Percentiles rank a stretch among this genome's conserved stretches.
These are phyloP conservation scores for Bacterosira constricta DNA, from an alignment of 108 stramenopile species.

Conservation along the genomic window DNA sequence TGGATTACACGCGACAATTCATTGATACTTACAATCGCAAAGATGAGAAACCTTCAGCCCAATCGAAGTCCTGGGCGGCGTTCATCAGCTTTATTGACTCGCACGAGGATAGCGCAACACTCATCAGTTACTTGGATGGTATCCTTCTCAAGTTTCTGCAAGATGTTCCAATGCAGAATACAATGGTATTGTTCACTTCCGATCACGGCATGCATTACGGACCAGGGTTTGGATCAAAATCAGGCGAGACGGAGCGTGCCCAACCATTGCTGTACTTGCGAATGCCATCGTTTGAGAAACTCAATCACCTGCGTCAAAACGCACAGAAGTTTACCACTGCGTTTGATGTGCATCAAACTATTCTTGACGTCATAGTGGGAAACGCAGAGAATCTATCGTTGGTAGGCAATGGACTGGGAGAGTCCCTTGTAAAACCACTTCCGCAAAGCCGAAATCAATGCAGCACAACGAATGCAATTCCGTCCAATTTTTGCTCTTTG, in stretches of 20 bases:
- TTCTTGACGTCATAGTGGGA: slow-evolving; percentile 8
- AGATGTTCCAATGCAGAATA: slow-evolving; percentile 34
- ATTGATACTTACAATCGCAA: slow-evolving; percentile 34
- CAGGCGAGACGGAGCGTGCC: slow-evolving; percentile 45
- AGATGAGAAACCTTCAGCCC: not conserved
- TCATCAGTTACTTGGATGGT: slow-evolving; percentile 43
- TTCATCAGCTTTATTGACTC: slow-evolving; percentile 58
- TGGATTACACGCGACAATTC: slow-evolving; percentile 41
- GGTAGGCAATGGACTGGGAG: not conserved
- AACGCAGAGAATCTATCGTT: not conserved
- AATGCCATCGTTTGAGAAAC: slow-evolving; percentile 17
- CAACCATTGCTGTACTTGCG: slow-evolving; percentile 45
- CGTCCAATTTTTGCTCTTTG: slow-evolving; percentile 14
- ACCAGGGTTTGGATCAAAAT: slow-evolving; percentile 31
- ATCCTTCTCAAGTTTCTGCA: slow-evolving; percentile 17
- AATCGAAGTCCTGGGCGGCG: slow-evolving; percentile 47
- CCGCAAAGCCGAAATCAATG: not conserved
- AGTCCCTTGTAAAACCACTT: slow-evolving; percentile 1
- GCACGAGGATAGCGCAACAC: slow-evolving; percentile 56
- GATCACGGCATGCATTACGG: slow-evolving; percentile 72
- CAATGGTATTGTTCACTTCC: slow-evolving; percentile 47
- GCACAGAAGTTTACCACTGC: slow-evolving; percentile 40
- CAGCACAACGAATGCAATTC: not conserved
- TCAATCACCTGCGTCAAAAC: slow-evolving; percentile 17
- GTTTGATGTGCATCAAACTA: slow-evolving; percentile 57